These are phyloP conservation scores for Neotropicomus parvogracilis DNA, from an alignment of 1,284 basidiomycete genomes.

Conservation along the genomic window DNA sequence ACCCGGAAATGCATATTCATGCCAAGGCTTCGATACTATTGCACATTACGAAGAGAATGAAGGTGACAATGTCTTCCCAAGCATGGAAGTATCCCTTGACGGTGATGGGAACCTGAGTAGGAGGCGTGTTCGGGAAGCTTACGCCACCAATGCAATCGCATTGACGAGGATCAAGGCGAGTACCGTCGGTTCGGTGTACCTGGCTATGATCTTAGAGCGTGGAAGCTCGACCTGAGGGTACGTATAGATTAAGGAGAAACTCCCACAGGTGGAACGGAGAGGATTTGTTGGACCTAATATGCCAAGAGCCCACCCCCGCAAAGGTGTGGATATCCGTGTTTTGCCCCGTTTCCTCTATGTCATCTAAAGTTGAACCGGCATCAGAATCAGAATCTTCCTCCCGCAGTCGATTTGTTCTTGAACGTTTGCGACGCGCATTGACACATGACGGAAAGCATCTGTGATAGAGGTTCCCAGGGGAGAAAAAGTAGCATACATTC, in stretches of 20 bases:
- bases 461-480: slow-evolving; percentile 59
- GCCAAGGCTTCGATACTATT: slow-evolving; percentile 80
- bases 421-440: slow-evolving; percentile 81
- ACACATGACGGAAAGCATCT: slow-evolving; percentile 64
- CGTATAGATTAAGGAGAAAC: slow-evolving; percentile 68
- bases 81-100: slow-evolving; percentile 74
- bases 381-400: slow-evolving; percentile 45
- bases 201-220: slow-evolving; percentile 30
- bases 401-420: slow-evolving; percentile 53
- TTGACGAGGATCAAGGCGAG: slow-evolving; percentile 83
- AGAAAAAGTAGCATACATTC: slow-evolving; percentile 46
- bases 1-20: slow-evolving; percentile 87
- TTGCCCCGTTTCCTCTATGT: slow-evolving; percentile 29
- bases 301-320: slow-evolving; percentile 81
- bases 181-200: slow-evolving; percentile 86
- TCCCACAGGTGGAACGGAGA: slow-evolving; percentile 61
- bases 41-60: slow-evolving; percentile 65
- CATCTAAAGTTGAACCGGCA: slow-evolving; percentile 2
- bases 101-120: slow-evolving; percentile 44
- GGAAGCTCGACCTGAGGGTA: slow-evolving; percentile 8
- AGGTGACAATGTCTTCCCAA: slow-evolving; percentile 87
- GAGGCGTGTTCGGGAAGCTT: slow-evolving; percentile 56
- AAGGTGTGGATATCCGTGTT: slow-evolving; percentile 39
- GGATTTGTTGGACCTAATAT: slow-evolving; percentile 69
- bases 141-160: slow-evolving; percentile 79